Conservation (phyloP, 2,329 filamentous ascomycete genomes). For the Colletotrichum sojae region DNA sequence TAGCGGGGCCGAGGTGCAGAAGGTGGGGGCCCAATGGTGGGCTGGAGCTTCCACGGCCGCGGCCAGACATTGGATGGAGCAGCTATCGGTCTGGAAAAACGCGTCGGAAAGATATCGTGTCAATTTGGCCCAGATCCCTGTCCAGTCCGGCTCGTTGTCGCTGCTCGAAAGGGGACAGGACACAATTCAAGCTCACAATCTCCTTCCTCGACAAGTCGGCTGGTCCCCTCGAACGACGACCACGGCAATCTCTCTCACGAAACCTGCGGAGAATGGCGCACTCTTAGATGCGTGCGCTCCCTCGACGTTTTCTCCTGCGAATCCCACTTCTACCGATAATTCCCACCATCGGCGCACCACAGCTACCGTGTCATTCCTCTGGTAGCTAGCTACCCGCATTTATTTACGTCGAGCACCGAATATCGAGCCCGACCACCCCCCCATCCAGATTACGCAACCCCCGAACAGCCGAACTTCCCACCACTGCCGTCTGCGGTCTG, state of each 20-base stretch:
- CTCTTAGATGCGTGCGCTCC: conserved; percentile 34
- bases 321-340: background rate
- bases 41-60: conserved; percentile 3
- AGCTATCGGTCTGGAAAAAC: conserved; percentile 39
- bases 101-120: conserved; percentile 43
- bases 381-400: conserved; percentile 29
- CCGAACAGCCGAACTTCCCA: conserved; percentile 2
- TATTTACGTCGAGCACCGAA: conserved; percentile 24
- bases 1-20: background rate
- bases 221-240: conserved; percentile 13
- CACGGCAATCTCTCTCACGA: background rate
- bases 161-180: conserved; percentile 38
- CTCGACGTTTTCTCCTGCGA: conserved; percentile 9
- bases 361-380: conserved; percentile 11
- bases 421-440: conserved; percentile 1
- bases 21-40: conserved; percentile 3
- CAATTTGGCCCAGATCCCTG: conserved; percentile 40
- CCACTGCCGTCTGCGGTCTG: background rate
- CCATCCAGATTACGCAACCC: conserved; percentile 5
- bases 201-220: conserved; percentile 20
- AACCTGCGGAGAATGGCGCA: conserved; percentile 32
- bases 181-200: conserved; percentile 34
- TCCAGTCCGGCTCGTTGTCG: conserved; percentile 28
- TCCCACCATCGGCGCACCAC: conserved; percentile 19
- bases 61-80: conserved; percentile 5